These are phyloP conservation scores for Alternaria longipes DNA, from an alignment of 2,329 filamentous ascomycete species.

Conservation along the genomic window DNA sequence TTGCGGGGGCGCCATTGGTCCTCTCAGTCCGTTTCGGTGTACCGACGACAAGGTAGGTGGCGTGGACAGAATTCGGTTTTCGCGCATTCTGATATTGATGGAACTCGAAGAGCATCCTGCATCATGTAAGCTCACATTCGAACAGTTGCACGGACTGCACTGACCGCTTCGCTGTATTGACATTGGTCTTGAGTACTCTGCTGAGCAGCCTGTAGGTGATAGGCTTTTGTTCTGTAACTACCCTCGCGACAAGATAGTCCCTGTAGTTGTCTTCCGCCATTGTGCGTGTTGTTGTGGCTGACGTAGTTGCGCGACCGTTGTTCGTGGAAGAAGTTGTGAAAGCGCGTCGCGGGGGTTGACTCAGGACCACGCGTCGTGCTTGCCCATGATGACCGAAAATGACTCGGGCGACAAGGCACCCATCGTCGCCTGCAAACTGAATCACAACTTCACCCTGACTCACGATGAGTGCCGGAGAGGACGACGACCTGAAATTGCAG, in stretches of 20 bases:
- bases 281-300: slow-evolving; percentile 7
- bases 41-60: slow-evolving; percentile 89
- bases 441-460: slow-evolving; percentile 5
- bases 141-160: slow-evolving; percentile 34
- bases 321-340: slow-evolving; percentile 11
- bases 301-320: not conserved
- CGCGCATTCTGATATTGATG: slow-evolving; percentile 79
- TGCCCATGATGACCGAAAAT: slow-evolving; percentile 13
- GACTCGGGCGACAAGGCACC: slow-evolving; percentile 37
- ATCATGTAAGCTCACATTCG: slow-evolving; percentile 26
- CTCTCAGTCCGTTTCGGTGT: slow-evolving; percentile 57
- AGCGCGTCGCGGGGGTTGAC: slow-evolving; percentile 37
- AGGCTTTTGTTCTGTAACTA: slow-evolving; percentile 78
- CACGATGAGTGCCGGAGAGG: slow-evolving; percentile 52
- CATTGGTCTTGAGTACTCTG: slow-evolving; percentile 82
- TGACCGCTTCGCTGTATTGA: slow-evolving; percentile 89
- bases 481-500: slow-evolving; percentile 58
- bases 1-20: slow-evolving; percentile 51
- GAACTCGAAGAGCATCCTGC: slow-evolving; percentile 87
- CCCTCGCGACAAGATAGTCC: slow-evolving; percentile 76
- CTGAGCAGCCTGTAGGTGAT: slow-evolving; percentile 89
- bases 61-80: slow-evolving; percentile 78
- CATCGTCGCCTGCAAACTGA: slow-evolving; percentile 3
- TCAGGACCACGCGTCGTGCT: slow-evolving; percentile 42
- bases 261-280: slow-evolving; percentile 69